Conservation (phyloP, 2,329 filamentous ascomycete species). For the Fusarium haematococcum region DNA sequence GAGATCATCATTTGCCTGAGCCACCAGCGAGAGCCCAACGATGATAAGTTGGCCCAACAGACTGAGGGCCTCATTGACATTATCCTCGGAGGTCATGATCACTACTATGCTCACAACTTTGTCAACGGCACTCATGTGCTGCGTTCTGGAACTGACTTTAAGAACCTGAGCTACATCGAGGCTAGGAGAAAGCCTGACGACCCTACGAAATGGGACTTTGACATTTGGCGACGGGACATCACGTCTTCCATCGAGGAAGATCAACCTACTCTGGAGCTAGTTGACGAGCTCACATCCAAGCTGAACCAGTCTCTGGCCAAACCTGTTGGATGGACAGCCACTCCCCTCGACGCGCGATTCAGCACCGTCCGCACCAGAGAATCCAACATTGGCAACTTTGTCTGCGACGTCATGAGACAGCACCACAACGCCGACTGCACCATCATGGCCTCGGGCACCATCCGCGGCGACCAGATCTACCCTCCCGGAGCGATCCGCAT, state of each 20-base stretch:
- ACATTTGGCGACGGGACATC: constrained; percentile 80
- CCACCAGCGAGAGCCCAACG: constrained; percentile 90
- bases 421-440: constrained; percentile 85
- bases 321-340: constrained; percentile 84
- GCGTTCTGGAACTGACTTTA: constrained; percentile 92
- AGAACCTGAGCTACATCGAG: constrained; percentile 90
- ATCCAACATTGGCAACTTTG: constrained; percentile 90
- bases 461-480: constrained; percentile 90
- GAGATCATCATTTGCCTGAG: constrained; percentile 86
- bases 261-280: constrained; percentile 68
- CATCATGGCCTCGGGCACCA: constrained; percentile 87
- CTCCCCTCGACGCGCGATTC: constrained; percentile 87
- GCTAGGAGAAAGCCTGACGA: constrained; percentile 67
- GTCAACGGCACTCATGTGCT: constrained; percentile 86
- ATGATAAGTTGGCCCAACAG: constrained; percentile 84
- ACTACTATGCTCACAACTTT: constrained; percentile 83
- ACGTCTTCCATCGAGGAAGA: constrained; percentile 76
- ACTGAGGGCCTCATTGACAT: constrained; percentile 82
- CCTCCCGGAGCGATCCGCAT: constrained; percentile 81
- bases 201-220: constrained; percentile 76
- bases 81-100: constrained; percentile 89
- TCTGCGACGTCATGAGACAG: constrained; percentile 89
- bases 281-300: constrained; percentile 76
- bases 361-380: constrained; percentile 81
- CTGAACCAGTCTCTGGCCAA: constrained; percentile 84